These are phyloP conservation scores for Ceratobasidium sp. DNA, from an alignment of 1,284 basidiomycete genomes.

Conservation along the genomic window DNA sequence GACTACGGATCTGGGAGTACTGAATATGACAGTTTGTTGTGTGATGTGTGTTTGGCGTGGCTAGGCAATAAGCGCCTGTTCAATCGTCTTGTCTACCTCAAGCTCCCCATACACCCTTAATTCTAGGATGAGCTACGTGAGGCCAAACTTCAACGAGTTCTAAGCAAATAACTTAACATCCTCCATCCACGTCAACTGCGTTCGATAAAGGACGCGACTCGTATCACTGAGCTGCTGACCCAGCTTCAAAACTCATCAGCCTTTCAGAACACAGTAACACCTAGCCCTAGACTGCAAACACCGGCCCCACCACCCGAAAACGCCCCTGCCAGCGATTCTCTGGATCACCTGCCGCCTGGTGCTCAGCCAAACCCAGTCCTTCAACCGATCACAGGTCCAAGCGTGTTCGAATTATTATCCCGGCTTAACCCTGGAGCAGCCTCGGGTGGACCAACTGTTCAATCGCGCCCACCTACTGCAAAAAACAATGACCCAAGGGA, in stretches of 20 bases:
- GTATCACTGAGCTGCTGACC: constrained; percentile 33
- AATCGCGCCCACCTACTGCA: not conserved
- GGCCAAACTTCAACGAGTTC: not conserved
- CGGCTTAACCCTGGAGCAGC: constrained; percentile 26
- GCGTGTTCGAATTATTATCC: constrained; percentile 35
- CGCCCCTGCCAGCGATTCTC: not conserved
- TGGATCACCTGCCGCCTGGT: not conserved
- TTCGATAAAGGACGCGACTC: constrained; percentile 21
- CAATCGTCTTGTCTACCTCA: not conserved
- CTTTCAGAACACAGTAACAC: constrained; percentile 31
- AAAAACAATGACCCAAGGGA: not conserved
- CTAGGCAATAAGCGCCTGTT: constrained; percentile 6
- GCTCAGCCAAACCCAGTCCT: not conserved
- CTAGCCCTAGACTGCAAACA: constrained; percentile 6
- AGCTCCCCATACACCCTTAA: not conserved
- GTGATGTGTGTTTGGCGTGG: not conserved
- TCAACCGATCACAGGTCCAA: constrained; percentile 1
- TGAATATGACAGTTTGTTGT: constrained; percentile 6
- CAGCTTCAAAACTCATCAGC: constrained; percentile 39
- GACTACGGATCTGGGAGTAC: constrained; percentile 1
- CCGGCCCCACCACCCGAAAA: not conserved
- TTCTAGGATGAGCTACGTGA: constrained; percentile 35
- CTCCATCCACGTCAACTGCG: not conserved
- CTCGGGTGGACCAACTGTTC: not conserved
- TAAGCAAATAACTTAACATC: not conserved